A percentile compares a stretch with the other conserved stretches of the same genome.
These are phyloP conservation scores for Ceratocystis eucalypticola DNA, from an alignment of 2,329 filamentous ascomycete genomes.

Conservation along the genomic window DNA sequence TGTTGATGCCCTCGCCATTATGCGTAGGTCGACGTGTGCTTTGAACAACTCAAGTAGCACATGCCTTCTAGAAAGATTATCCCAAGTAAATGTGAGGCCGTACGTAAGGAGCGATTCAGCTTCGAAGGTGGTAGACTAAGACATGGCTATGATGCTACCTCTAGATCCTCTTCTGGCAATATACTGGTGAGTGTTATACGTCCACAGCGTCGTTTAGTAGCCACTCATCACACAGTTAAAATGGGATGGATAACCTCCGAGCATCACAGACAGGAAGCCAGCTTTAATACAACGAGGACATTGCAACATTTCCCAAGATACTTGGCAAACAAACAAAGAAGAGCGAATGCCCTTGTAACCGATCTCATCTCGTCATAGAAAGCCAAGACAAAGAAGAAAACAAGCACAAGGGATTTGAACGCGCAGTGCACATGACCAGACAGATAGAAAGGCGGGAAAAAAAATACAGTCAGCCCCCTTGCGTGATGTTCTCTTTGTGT, in stretches of 20 bases:
- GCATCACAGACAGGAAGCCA: no score
- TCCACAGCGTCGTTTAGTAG: neutral
- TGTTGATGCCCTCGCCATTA: neutral
- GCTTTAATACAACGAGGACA: no score
- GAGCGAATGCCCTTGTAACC: no score
- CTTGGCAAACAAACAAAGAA: no score
- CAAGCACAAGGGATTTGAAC: neutral
- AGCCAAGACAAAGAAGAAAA: no score
- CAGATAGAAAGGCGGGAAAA: neutral
- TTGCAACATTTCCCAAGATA: no score
- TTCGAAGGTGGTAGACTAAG: neutral
- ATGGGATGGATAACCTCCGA: neutral
- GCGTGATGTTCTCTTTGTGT: neutral
- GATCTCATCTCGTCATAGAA: no score
- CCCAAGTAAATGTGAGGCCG: neutral
- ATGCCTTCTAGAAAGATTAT: neutral
- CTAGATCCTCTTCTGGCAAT: neutral
- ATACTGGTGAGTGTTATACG: neutral
- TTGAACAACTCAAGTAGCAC: neutral
- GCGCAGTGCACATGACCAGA: neutral
- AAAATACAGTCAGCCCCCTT: neutral
- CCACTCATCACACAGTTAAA: neutral
- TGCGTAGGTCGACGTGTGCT: neutral
- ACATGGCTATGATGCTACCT: neutral
- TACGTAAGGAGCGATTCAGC: neutral